phyloP scores from a whole-genome alignment of 2,329 filamentous ascomycete species.

The Aspergillus piperis region DNA sequence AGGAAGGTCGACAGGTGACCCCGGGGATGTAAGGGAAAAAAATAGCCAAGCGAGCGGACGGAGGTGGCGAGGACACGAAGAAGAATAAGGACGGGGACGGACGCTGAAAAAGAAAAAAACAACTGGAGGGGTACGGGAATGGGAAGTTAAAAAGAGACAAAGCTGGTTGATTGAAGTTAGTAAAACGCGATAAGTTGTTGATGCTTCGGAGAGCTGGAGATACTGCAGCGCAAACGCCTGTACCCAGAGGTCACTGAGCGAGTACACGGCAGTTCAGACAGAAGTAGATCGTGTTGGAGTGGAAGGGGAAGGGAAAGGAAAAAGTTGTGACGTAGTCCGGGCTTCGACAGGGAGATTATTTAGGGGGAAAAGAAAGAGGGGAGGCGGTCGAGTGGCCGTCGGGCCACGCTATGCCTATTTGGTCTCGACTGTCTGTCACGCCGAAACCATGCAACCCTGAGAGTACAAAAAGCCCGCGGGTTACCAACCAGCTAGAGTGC shows the following conservation, averaged over 20 bases:
- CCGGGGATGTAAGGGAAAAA: conserved; percentile 15
- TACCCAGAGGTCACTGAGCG: conserved; percentile 10
- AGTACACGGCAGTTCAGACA: neutral
- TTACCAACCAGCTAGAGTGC: conserved; percentile 19
- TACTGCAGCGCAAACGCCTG: neutral
- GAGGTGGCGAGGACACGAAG: conserved; percentile 15
- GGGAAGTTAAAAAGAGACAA: conserved; percentile 17
- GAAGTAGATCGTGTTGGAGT: conserved; percentile 3
- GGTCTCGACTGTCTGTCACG: conserved; percentile 19
- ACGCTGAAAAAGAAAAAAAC: conserved; percentile 13
- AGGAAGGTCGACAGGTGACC: conserved; percentile 23
- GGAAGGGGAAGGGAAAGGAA: conserved; percentile 18
- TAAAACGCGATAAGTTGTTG: conserved; percentile 10
- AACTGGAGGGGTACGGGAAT: conserved; percentile 1
- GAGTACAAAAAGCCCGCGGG: conserved; percentile 24
- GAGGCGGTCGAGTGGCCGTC: conserved; percentile 29
- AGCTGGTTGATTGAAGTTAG: conserved; percentile 3
- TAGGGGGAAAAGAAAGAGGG: conserved; percentile 32
- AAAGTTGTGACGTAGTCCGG: conserved; percentile 43
- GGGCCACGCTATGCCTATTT: conserved; percentile 16
- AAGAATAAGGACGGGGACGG: conserved; percentile 16
- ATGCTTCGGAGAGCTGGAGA: conserved; percentile 6
- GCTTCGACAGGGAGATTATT: conserved; percentile 35
- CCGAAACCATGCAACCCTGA: conserved; percentile 25
- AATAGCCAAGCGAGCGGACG: conserved; percentile 25